Evolutionary conservation across 371 early-diverging fungal genomes (phyloP), one percentile per base, ranked within the genome.

Genomic region (Dichotomocladium elegans): DNA sequence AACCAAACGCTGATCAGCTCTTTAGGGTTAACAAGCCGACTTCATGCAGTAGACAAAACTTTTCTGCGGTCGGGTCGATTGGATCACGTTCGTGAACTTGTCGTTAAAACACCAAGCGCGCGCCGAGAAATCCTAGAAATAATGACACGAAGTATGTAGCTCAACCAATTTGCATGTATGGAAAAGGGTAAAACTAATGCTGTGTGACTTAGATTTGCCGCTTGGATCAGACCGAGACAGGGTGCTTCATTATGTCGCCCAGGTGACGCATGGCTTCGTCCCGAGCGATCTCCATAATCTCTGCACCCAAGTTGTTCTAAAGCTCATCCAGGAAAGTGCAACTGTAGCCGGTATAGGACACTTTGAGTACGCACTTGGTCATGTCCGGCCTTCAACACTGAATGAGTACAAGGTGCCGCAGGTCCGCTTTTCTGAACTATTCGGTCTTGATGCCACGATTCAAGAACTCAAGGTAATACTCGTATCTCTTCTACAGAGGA

Each of bases 231-330:
- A 83, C 28, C 58, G 74, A 10, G 41, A 52, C 1, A 56, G 47
- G 1, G 83, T 86, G 47, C 67, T 99, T 27, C 82, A 80, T 52
- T 75, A 86, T 59, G 84, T 99, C 22, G 91, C 99, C 3, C 76
- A 89, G 45, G 88, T 89, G 51, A 96, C 98, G 0, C 99, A 99
- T 74, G 99, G 99, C 7, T 91, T 84, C 64, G 87, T 86, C 0
- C 81, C 91, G 0, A 81, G 88, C 17, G 91, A 91, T 63, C 63
- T 91, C 25, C 83, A 86, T 56, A 80, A 74, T 29, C 51, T 91
- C 19, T 87, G 87, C 46, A 60, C 78, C 24, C 78, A 83, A 33
- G 77, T 72, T 3, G 74, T 75, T 1, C 49, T 85, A 19, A 41
- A 51, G 12, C 51, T 79, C 12, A 67, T 85, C 0, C 66, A 74